Evolutionary conservation across 2,329 filamentous ascomycete species (phyloP).

Genomic region (Pezicula neosporulosa): DNA sequence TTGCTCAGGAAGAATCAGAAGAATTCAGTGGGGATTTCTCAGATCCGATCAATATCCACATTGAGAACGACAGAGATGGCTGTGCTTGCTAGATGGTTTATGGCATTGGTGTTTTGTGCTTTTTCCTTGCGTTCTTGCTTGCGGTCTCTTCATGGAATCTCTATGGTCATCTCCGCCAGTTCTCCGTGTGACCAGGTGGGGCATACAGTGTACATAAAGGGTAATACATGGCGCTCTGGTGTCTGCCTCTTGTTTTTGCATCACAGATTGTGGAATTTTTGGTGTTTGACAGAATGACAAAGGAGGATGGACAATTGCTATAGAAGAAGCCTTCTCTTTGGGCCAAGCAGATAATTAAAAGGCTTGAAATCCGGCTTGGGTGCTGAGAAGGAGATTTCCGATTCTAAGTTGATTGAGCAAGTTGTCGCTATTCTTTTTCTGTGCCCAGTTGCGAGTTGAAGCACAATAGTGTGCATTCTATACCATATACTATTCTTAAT

Average conservation of each 20-base stretch:
- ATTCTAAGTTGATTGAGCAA: no score
- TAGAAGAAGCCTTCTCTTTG: no score
- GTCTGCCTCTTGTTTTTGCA: conserved; percentile 19
- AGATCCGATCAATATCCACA: conserved; percentile 96
- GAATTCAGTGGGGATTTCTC: conserved; percentile 97
- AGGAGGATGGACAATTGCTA: neutral
- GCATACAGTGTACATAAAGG: conserved; percentile 24
- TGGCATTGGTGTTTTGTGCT: conserved; percentile 3
- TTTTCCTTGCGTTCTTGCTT: neutral
- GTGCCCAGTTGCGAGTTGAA: no score
- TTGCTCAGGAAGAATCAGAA: conserved; percentile 95
- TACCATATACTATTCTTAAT: no score
- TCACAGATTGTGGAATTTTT: conserved; percentile 20
- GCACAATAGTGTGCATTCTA: no score
- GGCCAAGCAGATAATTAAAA: no score
- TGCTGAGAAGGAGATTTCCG: no score
- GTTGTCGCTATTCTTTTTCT: no score
- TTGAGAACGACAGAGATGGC: conserved; percentile 88
- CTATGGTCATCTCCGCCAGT: conserved; percentile 2
- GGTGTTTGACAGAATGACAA: no score
- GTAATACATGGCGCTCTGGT: conserved; percentile 27
- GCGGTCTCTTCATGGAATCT: conserved; percentile 1
- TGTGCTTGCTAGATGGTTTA: conserved; percentile 72
- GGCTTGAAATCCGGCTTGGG: no score
- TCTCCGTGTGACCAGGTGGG: conserved; percentile 5